Evolutionary conservation across 202 grass and related monocot species (phyloP).

Genomic region (Zizania palustris): DNA sequence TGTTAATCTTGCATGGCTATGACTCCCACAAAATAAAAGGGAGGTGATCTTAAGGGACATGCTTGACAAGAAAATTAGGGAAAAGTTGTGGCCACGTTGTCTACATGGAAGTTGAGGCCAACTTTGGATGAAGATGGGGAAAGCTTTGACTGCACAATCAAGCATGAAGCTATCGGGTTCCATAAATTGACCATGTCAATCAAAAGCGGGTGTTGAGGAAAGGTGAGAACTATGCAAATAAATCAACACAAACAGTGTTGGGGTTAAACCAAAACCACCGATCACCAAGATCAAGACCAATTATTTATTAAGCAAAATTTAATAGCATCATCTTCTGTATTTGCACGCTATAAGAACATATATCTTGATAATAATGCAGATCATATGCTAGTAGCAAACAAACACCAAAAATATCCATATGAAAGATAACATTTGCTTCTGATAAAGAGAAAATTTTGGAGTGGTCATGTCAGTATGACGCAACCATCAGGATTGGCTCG

Average conservation of each 20-base stretch:
- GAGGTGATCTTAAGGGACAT: constrained; percentile 71
- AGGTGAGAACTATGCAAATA: not conserved
- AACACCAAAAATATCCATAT: too few relatives aligned
- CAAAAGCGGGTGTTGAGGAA: not conserved
- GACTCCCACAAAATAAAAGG: constrained; percentile 55
- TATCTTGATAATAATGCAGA: not conserved
- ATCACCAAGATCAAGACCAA: not conserved
- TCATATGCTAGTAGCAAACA: too few relatives aligned
- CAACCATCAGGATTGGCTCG: too few relatives aligned
- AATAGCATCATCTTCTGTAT: not conserved
- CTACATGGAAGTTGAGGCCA: too few relatives aligned
- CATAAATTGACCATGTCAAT: too few relatives aligned
- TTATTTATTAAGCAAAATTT: not conserved
- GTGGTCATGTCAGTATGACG: too few relatives aligned
- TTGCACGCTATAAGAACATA: not conserved
- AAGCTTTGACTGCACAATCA: too few relatives aligned
- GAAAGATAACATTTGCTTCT: not conserved
- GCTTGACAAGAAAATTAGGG: constrained; percentile 21
- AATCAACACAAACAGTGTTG: not conserved
- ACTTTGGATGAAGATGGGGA: too few relatives aligned
- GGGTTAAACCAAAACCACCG: not conserved
- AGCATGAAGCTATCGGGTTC: too few relatives aligned
- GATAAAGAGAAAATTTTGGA: not conserved
- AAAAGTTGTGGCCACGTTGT: too few relatives aligned
- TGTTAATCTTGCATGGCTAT: constrained; percentile 57